Evolutionary conservation across 2,329 filamentous ascomycete genomes (phyloP), one percentile per base, ranked within the genome.

Genomic region (Fusarium armeniacum): DNA sequence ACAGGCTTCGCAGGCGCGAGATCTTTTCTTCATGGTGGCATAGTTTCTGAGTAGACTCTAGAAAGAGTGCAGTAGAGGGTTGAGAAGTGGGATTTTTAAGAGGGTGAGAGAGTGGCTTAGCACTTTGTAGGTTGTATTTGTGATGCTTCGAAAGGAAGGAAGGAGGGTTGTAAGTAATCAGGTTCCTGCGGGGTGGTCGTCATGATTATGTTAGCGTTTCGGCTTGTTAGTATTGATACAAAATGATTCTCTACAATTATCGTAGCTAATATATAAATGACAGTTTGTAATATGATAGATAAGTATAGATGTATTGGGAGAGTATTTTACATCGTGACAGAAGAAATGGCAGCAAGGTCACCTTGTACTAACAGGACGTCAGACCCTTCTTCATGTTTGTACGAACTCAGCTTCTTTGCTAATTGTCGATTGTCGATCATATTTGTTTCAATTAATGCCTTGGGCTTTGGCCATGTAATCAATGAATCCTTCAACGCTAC

Each of bases 1-100:
- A 4, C 66, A 69, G 43, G 65, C 61, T 55, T 69, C 66, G 38
- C 66, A 69, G 30, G 66, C 66, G 16, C 65, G 66, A 45, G 47
- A 65, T 56, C 66, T 65, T 44, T 69, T 69, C 28, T 30, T 50
- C 65, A 69, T 69, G 54, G 28, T 38, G 38, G 43, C 28, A 45
- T 36, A 5, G 16, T 32, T 40, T 3, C 26, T 22, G 26, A 28
- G 9, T 4, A 32, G 28, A 22, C 28, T 46, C n/a, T 20, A 12
- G 12, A 30, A 20, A 33, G 44, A 32, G 41, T 44, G 33, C 2
- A 35, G 6, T 13, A 28, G 41, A 28, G 22, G 3, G 7, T 24
- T n/a, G 5, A 13, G 16, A 5, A 22, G 18, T 26, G 30, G 28
- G 22, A 13, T 65, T 52, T 60, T 60, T 33, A 22, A 18, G 40